These are phyloP conservation scores for Microbotryomycetes sp. DNA, from an alignment of 1,284 basidiomycete species.

Conservation along the genomic window DNA sequence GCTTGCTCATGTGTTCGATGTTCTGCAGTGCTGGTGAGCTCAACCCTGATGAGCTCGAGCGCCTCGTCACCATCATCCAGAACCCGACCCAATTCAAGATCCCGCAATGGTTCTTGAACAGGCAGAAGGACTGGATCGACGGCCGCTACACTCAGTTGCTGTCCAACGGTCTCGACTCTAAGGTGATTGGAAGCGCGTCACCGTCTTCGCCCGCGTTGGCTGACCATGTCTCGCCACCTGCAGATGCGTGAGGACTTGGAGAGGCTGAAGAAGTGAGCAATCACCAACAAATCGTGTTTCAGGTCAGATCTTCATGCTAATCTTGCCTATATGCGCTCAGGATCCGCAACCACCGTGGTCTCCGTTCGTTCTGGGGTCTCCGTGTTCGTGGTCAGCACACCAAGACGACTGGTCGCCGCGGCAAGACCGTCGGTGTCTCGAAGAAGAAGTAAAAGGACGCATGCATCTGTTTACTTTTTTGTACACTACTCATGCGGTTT, in stretches of 20 bases:
- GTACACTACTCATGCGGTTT: no score
- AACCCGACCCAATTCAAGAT: conserved; percentile 99
- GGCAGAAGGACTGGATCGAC: conserved; percentile 94
- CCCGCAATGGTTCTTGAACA: conserved; percentile 98
- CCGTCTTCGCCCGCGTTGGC: neutral
- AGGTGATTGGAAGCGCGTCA: conserved; percentile 48
- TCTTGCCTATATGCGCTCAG: neutral
- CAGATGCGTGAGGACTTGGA: conserved; percentile 84
- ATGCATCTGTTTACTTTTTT: neutral
- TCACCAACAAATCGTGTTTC: neutral
- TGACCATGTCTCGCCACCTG: neutral
- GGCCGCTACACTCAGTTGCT: conserved; percentile 92
- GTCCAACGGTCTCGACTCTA: conserved; percentile 96
- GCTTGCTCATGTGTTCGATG: neutral
- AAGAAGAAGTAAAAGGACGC: conserved; percentile 52
- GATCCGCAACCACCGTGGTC: conserved; percentile 96
- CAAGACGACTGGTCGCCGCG: conserved; percentile 81
- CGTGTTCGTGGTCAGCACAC: conserved; percentile 85
- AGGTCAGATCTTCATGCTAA: no score
- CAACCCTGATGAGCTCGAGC: conserved; percentile 96
- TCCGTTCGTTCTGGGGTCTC: conserved; percentile 66
- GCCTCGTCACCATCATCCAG: conserved; percentile 98
- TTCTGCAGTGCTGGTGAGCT: conserved; percentile 74
- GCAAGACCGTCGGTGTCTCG: conserved; percentile 84
- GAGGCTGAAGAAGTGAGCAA: conserved; percentile 74